Percentiles rank a stretch among this genome's conserved stretches.
Conservation (phyloP, 306 rosid genomes). For the Prosopis cineraria region DNA sequence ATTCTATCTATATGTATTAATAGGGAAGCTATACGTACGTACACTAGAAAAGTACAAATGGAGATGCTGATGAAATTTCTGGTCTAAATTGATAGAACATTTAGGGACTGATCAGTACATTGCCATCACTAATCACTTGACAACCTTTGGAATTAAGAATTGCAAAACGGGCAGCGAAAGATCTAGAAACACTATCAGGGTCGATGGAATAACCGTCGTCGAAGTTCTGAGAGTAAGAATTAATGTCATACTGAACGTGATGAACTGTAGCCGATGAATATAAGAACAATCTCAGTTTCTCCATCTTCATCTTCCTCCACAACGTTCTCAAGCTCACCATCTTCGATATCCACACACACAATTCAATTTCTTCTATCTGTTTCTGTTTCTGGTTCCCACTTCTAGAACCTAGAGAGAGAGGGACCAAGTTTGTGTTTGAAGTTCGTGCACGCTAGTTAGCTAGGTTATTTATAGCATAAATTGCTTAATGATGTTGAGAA, state of each 20-base stretch:
- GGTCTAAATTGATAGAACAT: background rate
- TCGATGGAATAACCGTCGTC: constrained; percentile 64
- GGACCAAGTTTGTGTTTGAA: background rate
- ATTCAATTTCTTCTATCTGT: background rate
- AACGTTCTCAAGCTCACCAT: background rate
- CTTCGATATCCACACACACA: background rate
- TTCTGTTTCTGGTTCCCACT: background rate
- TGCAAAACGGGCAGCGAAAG: constrained; percentile 76
- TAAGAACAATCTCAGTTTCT: constrained; percentile 8
- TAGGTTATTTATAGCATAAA: background rate
- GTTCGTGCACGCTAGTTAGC: background rate
- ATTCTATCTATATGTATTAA: background rate
- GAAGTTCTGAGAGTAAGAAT: constrained; percentile 62
- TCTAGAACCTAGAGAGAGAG: background rate
- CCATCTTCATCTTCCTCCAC: background rate
- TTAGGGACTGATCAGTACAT: background rate
- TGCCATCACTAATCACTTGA: background rate
- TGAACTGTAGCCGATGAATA: background rate
- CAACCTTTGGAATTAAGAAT: constrained; percentile 31
- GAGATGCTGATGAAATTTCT: background rate
- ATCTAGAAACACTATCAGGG: constrained; percentile 53
- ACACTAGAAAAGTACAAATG: background rate
- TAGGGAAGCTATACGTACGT: no score
- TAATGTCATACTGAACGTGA: constrained; percentile 48
- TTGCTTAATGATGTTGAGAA: background rate